Conservation (phyloP, 768 basidiomycete genomes). For the Sporobolomyces pararoseus region DNA sequence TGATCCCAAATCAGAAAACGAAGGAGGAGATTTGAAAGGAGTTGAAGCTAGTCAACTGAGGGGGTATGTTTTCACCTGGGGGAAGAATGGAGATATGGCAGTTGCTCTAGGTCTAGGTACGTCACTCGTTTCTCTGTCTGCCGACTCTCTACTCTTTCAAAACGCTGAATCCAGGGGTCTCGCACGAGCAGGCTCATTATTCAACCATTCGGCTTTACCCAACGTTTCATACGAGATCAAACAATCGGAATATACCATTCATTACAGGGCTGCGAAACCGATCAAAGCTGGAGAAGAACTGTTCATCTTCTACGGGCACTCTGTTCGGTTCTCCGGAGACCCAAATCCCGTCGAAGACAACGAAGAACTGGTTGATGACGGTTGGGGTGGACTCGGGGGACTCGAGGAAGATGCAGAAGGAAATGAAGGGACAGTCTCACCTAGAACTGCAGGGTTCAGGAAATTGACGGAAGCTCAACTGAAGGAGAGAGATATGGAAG, state of each 20-base stretch:
- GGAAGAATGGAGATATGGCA: constrained; percentile 62
- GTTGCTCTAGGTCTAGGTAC: constrained; percentile 72
- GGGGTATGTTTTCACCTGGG: constrained; percentile 72
- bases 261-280: constrained; percentile 59
- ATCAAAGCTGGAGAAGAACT: constrained; percentile 66
- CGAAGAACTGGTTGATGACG: constrained; percentile 20
- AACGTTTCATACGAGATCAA: constrained; percentile 68
- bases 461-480: background rate
- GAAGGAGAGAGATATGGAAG: constrained; percentile 23
- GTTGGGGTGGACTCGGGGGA: constrained; percentile 31
- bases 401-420: constrained; percentile 12
- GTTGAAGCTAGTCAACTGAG: constrained; percentile 68
- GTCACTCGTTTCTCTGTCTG: no score
- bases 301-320: constrained; percentile 69
- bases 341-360: constrained; percentile 45
- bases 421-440: background rate
- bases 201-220: constrained; percentile 67
- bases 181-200: constrained; percentile 67
- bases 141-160: no score
- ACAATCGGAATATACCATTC: constrained; percentile 58
- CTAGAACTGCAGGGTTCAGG: background rate
- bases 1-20: background rate
- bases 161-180: no score
- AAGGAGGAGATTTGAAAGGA: constrained; percentile 38
- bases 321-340: constrained; percentile 53